Evolutionary conservation across 306 rosid species (phyloP).

Genomic region (Trichosanthes truncata): DNA sequence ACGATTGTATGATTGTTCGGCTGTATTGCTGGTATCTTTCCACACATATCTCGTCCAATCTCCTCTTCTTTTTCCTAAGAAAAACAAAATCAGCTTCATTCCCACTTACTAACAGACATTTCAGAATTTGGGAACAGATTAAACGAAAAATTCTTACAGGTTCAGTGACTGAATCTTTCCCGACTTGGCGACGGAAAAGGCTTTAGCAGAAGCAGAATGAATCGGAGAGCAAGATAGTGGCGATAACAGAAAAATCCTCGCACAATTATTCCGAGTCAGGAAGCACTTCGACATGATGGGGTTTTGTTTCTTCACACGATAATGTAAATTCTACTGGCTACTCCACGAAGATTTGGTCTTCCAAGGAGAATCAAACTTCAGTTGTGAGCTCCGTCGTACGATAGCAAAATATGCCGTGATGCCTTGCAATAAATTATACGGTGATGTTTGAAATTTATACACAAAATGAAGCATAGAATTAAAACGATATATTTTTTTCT

Average conservation of each 20-base stretch:
- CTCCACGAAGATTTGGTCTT: background rate
- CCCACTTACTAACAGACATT: background rate
- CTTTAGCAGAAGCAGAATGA: background rate
- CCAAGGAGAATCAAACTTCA: background rate
- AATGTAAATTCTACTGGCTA: background rate
- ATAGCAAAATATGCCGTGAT: background rate
- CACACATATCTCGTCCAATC: slow-evolving; percentile 78
- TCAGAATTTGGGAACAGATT: background rate
- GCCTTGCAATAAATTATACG: background rate
- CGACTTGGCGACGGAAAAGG: slow-evolving; percentile 2
- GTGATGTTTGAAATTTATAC: too few relatives aligned
- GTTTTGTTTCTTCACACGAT: background rate
- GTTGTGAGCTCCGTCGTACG: background rate
- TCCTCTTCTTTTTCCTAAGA: slow-evolving; percentile 28
- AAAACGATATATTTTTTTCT: too few relatives aligned
- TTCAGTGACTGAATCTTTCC: slow-evolving; percentile 5
- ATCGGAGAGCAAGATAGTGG: background rate
- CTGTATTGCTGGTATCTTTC: slow-evolving; percentile 73
- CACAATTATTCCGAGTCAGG: background rate
- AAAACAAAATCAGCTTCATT: background rate
- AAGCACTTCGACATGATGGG: background rate
- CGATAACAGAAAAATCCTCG: slow-evolving; percentile 1
- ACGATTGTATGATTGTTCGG: slow-evolving; percentile 77
- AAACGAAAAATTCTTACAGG: background rate
- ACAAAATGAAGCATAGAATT: too few relatives aligned